A percentile compares a stretch with the other conserved stretches of the same genome.
Evolutionary conservation across 2,329 filamentous ascomycete genomes (phyloP).

Genomic region (Claviceps sp.): DNA sequence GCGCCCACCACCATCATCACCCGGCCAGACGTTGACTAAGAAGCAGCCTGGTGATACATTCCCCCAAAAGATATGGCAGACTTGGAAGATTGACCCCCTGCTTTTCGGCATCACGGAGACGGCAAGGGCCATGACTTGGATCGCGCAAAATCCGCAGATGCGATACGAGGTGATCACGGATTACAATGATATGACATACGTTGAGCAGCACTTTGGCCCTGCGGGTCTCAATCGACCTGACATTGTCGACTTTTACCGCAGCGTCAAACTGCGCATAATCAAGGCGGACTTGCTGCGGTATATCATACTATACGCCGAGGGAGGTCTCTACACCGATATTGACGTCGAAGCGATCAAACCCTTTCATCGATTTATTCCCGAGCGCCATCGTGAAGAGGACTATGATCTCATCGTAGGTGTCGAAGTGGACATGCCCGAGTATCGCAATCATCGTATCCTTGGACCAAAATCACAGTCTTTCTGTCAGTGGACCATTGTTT

Average conservation of each 20-base stretch:
- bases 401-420: constrained; percentile 58
- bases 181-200: constrained; percentile 51
- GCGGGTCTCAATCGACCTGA: constrained; percentile 53
- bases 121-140: constrained; percentile 49
- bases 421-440: constrained; percentile 58
- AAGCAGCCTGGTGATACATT: constrained; percentile 26
- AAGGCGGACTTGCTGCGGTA: constrained; percentile 57
- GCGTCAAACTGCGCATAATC: constrained; percentile 48
- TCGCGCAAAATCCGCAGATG: constrained; percentile 49
- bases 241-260: constrained; percentile 47
- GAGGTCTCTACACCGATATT: constrained; percentile 55
- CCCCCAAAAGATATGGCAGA: constrained; percentile 63
- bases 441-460: constrained; percentile 48
- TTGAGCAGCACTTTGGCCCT: constrained; percentile 54
- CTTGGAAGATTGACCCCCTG: constrained; percentile 58
- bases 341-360: constrained; percentile 23
- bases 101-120: constrained; percentile 52
- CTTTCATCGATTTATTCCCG: constrained; percentile 24
- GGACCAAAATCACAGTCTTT: constrained; percentile 57
- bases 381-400: constrained; percentile 48
- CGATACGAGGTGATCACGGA: constrained; percentile 60
- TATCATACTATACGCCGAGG: constrained; percentile 59
- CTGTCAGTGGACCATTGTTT: constrained; percentile 65
- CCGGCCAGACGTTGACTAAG: constrained; percentile 1
- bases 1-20: not conserved